These are phyloP conservation scores for Cutaneotrichosporon cutaneum DNA, from an alignment of 1,284 basidiomycete species.

Conservation along the genomic window DNA sequence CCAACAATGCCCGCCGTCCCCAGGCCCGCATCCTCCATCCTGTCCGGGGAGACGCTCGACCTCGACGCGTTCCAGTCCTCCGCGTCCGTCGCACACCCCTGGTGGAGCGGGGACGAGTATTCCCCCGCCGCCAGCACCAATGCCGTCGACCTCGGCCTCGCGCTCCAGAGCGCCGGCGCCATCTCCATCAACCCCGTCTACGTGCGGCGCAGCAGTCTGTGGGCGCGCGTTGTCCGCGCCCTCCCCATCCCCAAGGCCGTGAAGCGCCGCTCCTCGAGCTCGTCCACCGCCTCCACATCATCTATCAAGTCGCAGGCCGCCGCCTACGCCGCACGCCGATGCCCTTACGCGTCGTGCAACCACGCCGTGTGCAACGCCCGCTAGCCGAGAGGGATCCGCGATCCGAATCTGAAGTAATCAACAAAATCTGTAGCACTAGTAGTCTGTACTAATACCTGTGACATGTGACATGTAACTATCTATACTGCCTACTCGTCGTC, in stretches of 20 bases:
- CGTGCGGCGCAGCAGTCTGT: background rate
- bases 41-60: background rate
- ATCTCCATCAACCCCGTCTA: constrained; percentile 1
- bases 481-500: constrained; percentile 4
- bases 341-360: background rate
- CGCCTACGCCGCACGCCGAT: background rate
- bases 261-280: background rate
- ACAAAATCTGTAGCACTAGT: background rate
- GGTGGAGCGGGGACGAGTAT: constrained; percentile 1
- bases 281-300: background rate
- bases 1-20: background rate
- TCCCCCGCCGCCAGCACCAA: background rate
- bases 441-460: background rate
- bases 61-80: background rate
- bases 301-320: background rate
- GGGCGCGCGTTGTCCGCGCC: background rate
- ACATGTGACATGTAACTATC: background rate
- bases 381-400: background rate
- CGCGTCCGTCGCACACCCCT: constrained; percentile 1
- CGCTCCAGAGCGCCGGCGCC: background rate
- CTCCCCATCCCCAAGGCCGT: background rate
- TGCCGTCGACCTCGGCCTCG: background rate
- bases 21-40: background rate
- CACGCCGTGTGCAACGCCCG: background rate
- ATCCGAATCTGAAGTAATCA: background rate